phyloP scores from a whole-genome alignment of 345 rosid genomes.

The Trapa incisa region DNA sequence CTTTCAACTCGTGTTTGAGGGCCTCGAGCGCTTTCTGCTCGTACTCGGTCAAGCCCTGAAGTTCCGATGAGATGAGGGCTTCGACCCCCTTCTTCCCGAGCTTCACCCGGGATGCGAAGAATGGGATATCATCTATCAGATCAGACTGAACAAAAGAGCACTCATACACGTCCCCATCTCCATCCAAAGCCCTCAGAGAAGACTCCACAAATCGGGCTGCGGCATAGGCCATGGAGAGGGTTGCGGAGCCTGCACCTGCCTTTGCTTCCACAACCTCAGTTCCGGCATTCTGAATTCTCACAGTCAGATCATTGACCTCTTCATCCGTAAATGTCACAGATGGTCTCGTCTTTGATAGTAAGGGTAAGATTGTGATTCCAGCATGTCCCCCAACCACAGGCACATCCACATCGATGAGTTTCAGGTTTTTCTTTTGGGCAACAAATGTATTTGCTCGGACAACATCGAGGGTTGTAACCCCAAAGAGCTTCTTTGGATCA shows the following conservation, averaged over 20 bases:
- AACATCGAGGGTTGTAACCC: conserved; percentile 85
- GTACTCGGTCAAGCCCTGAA: conserved; percentile 61
- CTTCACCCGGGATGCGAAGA: conserved; percentile 81
- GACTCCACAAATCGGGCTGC: conserved; percentile 96
- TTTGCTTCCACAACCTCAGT: conserved; percentile 96
- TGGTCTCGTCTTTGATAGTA: conserved; percentile 72
- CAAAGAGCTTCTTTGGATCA: conserved; percentile 84
- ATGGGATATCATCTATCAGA: conserved; percentile 56
- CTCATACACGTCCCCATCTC: conserved; percentile 80
- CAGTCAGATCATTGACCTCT: conserved; percentile 62
- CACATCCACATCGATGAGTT: conserved; percentile 85
- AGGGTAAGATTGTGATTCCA: conserved; percentile 80
- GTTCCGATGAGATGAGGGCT: conserved; percentile 58
- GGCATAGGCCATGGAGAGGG: conserved; percentile 94
- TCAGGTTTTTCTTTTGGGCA: conserved; percentile 74
- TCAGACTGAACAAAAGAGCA: conserved; percentile 71
- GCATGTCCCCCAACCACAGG: conserved; percentile 97
- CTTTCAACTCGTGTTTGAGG: conserved; percentile 64
- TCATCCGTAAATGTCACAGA: conserved; percentile 56
- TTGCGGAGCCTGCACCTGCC: conserved; percentile 96
- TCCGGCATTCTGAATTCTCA: conserved; percentile 86
- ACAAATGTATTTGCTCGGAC: conserved; percentile 91
- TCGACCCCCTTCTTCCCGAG: conserved; percentile 80
- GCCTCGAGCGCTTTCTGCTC: conserved; percentile 76
- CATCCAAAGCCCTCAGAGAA: conserved; percentile 86